A percentile compares a stretch with the other conserved stretches of the same genome.
Conservation (phyloP, 345 rosid genomes). For the Turritis glabra region DNA sequence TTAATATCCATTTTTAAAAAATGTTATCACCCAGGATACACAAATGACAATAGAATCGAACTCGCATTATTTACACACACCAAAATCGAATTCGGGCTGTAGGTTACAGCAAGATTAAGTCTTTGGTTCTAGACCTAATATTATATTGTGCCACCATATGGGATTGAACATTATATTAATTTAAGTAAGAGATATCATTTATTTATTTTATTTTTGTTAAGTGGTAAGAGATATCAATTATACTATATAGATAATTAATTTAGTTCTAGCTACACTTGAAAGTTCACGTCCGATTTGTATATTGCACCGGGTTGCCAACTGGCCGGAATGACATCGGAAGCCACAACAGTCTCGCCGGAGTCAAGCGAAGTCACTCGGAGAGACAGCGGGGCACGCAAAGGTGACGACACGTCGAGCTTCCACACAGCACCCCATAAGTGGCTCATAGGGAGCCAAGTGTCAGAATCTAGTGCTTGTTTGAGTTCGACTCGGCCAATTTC, state of each 20-base stretch:
- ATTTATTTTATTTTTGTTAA: too few species aligned
- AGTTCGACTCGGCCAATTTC: conserved; percentile 47
- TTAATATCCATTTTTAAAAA: too few species aligned
- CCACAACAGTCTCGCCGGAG: conserved; percentile 41
- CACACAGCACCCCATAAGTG: conserved; percentile 65
- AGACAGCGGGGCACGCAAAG: conserved; percentile 55
- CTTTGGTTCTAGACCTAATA: not conserved
- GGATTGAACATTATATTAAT: not conserved
- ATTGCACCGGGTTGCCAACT: conserved; percentile 57
- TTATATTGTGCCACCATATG: not conserved
- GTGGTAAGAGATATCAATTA: not conserved
- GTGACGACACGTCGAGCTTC: conserved; percentile 50
- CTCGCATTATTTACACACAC: not conserved
- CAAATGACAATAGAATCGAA: not conserved
- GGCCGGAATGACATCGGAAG: conserved; percentile 52
- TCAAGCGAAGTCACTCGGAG: conserved; percentile 47
- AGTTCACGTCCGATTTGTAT: conserved; percentile 55
- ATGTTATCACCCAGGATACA: too few species aligned
- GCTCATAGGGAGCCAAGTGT: conserved; percentile 57
- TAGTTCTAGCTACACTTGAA: conserved; percentile 14
- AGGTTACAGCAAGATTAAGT: not conserved
- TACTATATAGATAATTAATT: not conserved
- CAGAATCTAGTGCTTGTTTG: conserved; percentile 45
- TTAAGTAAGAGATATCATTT: not conserved
- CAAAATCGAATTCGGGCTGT: too few species aligned